Evolutionary conservation across 2,329 filamentous ascomycete genomes (phyloP).

Genomic region (Setomelanomma holmii): DNA sequence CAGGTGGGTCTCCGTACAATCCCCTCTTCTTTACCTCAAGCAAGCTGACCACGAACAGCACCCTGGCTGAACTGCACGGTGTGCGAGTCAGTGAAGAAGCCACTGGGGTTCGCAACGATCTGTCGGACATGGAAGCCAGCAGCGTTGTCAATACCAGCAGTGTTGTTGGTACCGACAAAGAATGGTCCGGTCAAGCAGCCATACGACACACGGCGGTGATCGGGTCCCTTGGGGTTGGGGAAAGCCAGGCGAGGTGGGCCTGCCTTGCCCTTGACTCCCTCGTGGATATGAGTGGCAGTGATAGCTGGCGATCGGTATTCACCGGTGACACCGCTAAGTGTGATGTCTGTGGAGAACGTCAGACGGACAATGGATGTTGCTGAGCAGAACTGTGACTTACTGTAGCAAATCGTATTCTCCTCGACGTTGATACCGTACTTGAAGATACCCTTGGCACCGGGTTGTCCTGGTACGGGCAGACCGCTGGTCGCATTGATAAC

Average conservation of each 20-base stretch:
- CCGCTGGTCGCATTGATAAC: conserved; percentile 54
- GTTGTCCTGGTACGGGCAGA: conserved; percentile 50
- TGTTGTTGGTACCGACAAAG: conserved; percentile 41
- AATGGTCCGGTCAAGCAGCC: conserved; percentile 41
- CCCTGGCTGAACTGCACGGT: conserved; percentile 58
- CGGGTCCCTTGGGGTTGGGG: conserved; percentile 46
- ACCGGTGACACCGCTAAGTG: conserved; percentile 57
- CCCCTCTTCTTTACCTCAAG: conserved; percentile 1
- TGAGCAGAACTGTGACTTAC: conserved; percentile 8
- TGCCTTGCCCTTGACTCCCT: conserved; percentile 54
- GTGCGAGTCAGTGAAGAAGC: conserved; percentile 63
- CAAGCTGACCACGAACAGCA: conserved; percentile 59
- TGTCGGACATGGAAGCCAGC: conserved; percentile 57
- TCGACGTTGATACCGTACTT: conserved; percentile 61
- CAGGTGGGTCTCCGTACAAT: no score
- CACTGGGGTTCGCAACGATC: conserved; percentile 59
- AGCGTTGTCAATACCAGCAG: conserved; percentile 52
- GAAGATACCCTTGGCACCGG: conserved; percentile 58
- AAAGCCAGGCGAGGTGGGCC: conserved; percentile 58
- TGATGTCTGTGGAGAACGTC: conserved; percentile 54
- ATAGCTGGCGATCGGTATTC: conserved; percentile 59
- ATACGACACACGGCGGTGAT: conserved; percentile 33
- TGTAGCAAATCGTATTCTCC: conserved; percentile 54
- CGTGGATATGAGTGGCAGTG: conserved; percentile 64
- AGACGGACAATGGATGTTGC: background rate